These are phyloP conservation scores for Calocybe gangraenosa DNA, from an alignment of 768 basidiomycete genomes.

Conservation along the genomic window DNA sequence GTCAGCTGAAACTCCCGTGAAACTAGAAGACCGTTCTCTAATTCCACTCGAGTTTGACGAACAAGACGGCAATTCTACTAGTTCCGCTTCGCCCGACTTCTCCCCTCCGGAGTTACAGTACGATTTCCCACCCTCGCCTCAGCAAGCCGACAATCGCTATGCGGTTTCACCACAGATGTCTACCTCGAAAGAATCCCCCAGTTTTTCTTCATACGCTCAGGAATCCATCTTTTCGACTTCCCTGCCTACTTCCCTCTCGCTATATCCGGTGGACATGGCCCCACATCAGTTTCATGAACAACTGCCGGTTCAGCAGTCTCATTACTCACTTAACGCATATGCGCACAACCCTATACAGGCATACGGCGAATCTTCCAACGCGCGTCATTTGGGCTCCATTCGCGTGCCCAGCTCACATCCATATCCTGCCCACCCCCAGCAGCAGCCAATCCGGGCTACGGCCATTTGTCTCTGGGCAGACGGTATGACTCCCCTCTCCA, in stretches of 20 bases:
- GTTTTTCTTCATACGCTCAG: slow-evolving; percentile 5
- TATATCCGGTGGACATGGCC: slow-evolving; percentile 14
- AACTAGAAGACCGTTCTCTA: slow-evolving; percentile 49
- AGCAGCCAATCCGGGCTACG: slow-evolving; percentile 26
- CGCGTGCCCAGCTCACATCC: slow-evolving; percentile 7
- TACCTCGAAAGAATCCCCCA: slow-evolving; percentile 9
- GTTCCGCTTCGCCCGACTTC: slow-evolving; percentile 41
- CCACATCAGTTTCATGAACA: slow-evolving; percentile 9
- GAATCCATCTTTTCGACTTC: slow-evolving; percentile 9
- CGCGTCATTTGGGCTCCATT: not conserved
- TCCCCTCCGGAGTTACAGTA: slow-evolving; percentile 40
- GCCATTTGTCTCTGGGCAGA: slow-evolving; percentile 57
- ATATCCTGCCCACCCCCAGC: slow-evolving; percentile 13
- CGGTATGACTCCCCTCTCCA: slow-evolving; percentile 59
- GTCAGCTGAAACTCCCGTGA: slow-evolving; percentile 48
- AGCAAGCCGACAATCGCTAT: slow-evolving; percentile 18
- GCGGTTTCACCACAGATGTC: slow-evolving; percentile 7
- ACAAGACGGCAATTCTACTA: slow-evolving; percentile 29
- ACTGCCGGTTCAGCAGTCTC: slow-evolving; percentile 9
- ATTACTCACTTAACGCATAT: slow-evolving; percentile 9
- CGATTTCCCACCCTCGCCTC: slow-evolving; percentile 45
- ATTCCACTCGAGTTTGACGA: slow-evolving; percentile 46
- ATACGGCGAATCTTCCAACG: not conserved
- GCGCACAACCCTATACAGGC: slow-evolving; percentile 11
- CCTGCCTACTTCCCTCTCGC: slow-evolving; percentile 14